Base-by-base conservation (phyloP, 2,329 filamentous ascomycete species). In the Colletotrichum echinochloae region DNA sequence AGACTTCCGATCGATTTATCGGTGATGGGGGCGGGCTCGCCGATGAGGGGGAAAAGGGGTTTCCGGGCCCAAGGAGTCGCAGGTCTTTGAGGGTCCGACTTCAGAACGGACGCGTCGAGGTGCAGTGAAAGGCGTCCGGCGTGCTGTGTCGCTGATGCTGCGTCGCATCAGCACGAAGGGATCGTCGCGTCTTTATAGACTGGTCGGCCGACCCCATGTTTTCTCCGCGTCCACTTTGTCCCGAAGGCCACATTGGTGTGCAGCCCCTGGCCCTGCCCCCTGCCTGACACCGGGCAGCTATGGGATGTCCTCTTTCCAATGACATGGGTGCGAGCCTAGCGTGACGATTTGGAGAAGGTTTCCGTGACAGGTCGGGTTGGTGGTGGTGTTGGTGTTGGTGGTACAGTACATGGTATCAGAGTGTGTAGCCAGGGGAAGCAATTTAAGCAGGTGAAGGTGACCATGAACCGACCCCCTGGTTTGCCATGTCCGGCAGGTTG, bases 171-270 rank as follows among this genome's bases (percentile, higher is more conserved):
- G 60, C 60, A 44, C n/a, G 44, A 63, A 59, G 59, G 68, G 65
- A 68, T 68, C 65, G 68, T 71, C 68, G 59, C 39, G 65, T 59
- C 46, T 71, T 71, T 71, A 71, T 71, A 71, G 65, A 48, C 63
- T 48, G 46, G 59, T 60, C 39, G 64, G 52, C 23, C 30, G 44
- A 28, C 68, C 65, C 64, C 64, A 69, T 41, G 61, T 49, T 65
- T 55, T 55, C 37, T 55, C 46, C 61, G 61, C 65, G 65, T 65
- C 61, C 54, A 65, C 54, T 55, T 60, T 60, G 66, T 37, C 61
- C 66, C 61, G 55, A 60, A 55, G 46, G 30, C 55, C 12, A 60
- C 52, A 68, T 46, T 16, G 65, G 23, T 26, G 52, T 54, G 37
- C 35, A 65, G 48, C 14, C n/a, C n/a, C n/a, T n/a, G n/a, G n/a